A percentile compares a stretch with the other conserved stretches of the same genome.
Conservation (phyloP, 2,329 filamentous ascomycete genomes). For the Colletotrichum tropicale region DNA sequence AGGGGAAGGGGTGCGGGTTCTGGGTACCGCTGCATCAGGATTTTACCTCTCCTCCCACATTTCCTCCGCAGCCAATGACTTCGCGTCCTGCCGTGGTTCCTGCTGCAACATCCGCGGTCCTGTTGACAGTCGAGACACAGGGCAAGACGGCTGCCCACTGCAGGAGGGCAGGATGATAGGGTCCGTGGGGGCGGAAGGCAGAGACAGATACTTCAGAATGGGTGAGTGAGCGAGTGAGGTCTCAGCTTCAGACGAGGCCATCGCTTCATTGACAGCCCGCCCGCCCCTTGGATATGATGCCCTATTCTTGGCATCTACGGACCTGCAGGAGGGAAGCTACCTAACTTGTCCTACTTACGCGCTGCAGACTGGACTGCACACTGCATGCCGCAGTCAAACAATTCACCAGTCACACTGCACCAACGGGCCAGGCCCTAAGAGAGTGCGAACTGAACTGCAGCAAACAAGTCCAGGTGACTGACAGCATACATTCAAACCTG, state of each 20-base stretch:
- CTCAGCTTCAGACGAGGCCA: slow-evolving; percentile 9
- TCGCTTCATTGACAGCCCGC: neutral
- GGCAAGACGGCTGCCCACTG: neutral
- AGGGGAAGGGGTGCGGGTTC: neutral
- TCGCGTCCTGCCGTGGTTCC: neutral
- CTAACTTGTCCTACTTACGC: neutral
- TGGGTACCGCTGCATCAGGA: neutral
- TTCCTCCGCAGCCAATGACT: neutral
- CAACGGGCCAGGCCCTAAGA: neutral
- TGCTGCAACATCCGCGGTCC: neutral
- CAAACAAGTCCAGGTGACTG: neutral
- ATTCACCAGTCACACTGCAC: neutral
- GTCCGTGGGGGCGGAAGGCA: neutral
- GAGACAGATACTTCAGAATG: neutral
- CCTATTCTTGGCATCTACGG: neutral
- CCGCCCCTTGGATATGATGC: neutral
- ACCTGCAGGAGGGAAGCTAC: neutral
- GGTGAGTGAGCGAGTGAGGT: neutral
- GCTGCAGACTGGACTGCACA: neutral
- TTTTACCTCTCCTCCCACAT: neutral
- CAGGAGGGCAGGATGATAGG: neutral
- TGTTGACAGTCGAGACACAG: neutral
- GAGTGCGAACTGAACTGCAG: neutral
- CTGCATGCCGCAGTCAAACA: neutral
- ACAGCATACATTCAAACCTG: neutral